A percentile compares a stretch with the other conserved stretches of the same genome.
Evolutionary conservation across 306 rosid genomes (phyloP).

Genomic region (Hippophae rhamnoides): DNA sequence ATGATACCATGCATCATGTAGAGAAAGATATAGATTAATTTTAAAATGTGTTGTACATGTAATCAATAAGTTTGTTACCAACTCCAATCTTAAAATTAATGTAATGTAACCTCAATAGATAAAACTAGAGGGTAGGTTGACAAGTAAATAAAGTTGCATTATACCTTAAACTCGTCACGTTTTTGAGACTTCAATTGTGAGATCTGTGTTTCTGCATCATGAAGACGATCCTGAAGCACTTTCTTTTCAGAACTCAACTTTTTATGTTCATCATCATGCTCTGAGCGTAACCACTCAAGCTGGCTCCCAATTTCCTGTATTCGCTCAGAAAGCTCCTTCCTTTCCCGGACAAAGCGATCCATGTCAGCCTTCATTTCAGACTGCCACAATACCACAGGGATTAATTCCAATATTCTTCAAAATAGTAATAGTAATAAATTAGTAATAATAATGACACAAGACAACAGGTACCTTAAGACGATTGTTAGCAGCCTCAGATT

Average conservation of each 20-base stretch:
- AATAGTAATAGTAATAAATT: too few relatives aligned
- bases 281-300: conserved; percentile 97
- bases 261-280: conserved; percentile 73
- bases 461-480: conserved; percentile 81
- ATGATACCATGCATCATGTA: too few relatives aligned
- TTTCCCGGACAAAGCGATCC: conserved; percentile 81
- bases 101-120: background rate
- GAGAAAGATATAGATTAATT: too few relatives aligned
- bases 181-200: conserved; percentile 86
- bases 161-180: conserved; percentile 94
- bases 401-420: conserved; percentile 20
- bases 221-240: conserved; percentile 78
- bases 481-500: conserved; percentile 63
- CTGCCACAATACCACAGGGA: conserved; percentile 53
- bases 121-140: conserved; percentile 3
- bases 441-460: conserved; percentile 1
- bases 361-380: conserved; percentile 80
- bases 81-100: too few relatives aligned
- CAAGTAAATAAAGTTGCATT: background rate
- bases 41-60: too few relatives aligned
- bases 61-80: too few relatives aligned
- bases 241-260: conserved; percentile 78
- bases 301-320: conserved; percentile 85
- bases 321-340: conserved; percentile 75
- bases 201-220: conserved; percentile 83